These are phyloP conservation scores for Nemania diffusa DNA, from an alignment of 2,329 filamentous ascomycete genomes.

Conservation along the genomic window DNA sequence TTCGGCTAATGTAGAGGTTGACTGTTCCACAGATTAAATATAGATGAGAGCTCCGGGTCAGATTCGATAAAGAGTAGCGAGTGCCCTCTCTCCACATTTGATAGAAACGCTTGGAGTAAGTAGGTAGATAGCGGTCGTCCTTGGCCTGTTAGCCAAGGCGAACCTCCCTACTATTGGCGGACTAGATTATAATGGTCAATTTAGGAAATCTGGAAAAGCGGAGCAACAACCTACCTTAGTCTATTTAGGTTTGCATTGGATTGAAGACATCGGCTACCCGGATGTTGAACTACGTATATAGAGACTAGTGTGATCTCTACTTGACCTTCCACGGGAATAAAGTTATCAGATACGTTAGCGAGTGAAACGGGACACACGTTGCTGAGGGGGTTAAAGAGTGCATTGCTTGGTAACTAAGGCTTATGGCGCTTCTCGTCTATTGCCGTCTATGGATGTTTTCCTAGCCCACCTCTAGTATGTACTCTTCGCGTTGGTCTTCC, in stretches of 20 bases:
- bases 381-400: constrained; percentile 6
- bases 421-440: constrained; percentile 39
- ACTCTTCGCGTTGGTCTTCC: constrained; percentile 25
- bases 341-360: background rate
- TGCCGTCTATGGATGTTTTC: constrained; percentile 40
- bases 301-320: background rate
- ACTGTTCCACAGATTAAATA: constrained; percentile 40
- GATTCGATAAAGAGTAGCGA: background rate
- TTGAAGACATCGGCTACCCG: constrained; percentile 5
- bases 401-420: constrained; percentile 33
- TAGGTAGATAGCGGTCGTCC: background rate
- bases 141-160: constrained; percentile 24
- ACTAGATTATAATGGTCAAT: constrained; percentile 26
- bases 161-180: constrained; percentile 32
- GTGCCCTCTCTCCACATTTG: background rate
- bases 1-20: constrained; percentile 43
- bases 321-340: background rate
- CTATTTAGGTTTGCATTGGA: background rate
- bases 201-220: constrained; percentile 39
- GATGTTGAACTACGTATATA: background rate
- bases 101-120: constrained; percentile 2
- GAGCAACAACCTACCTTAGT: constrained; percentile 14
- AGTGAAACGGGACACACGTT: background rate
- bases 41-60: constrained; percentile 29
- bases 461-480: constrained; percentile 19